A percentile compares a stretch with the other conserved stretches of the same genome.
Conservation (phyloP, 2,329 filamentous ascomycete species). For the Aspergillus flavus region DNA sequence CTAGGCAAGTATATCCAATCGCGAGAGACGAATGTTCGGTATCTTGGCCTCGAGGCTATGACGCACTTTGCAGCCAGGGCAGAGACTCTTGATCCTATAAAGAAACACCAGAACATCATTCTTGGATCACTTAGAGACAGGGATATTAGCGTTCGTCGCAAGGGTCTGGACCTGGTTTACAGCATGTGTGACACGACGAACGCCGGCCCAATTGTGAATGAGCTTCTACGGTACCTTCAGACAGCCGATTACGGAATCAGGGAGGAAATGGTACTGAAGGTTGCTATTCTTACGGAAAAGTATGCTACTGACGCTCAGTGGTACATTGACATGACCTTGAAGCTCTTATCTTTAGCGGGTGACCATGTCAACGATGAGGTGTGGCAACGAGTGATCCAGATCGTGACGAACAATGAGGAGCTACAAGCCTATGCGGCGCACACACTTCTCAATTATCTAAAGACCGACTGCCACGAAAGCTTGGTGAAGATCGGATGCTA, state of each 20-base stretch:
- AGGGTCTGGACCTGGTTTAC: slow-evolving; percentile 93
- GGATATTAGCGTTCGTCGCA: slow-evolving; percentile 94
- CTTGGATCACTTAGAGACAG: slow-evolving; percentile 90
- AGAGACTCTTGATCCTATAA: slow-evolving; percentile 94
- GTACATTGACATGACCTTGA: slow-evolving; percentile 97
- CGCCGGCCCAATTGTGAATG: slow-evolving; percentile 87
- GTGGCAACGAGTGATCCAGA: slow-evolving; percentile 98
- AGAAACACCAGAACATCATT: slow-evolving; percentile 96
- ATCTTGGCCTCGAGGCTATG: slow-evolving; percentile 95
- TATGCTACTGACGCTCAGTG: slow-evolving; percentile 98
- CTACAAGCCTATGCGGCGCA: slow-evolving; percentile 95
- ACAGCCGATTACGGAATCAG: slow-evolving; percentile 97
- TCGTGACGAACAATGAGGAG: slow-evolving; percentile 98
- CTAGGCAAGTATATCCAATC: slow-evolving; percentile 96
- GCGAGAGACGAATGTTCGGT: slow-evolving; percentile 94
- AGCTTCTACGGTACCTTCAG: slow-evolving; percentile 91
- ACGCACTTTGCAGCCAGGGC: slow-evolving; percentile 92
- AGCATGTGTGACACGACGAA: slow-evolving; percentile 99
- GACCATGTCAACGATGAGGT: slow-evolving; percentile 99
- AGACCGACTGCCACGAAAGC: slow-evolving; percentile 93
- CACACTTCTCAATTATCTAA: slow-evolving; percentile 89
- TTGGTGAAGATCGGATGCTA: slow-evolving; percentile 97
- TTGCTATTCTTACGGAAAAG: slow-evolving; percentile 96
- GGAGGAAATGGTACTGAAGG: slow-evolving; percentile 99
- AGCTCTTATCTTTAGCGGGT: slow-evolving; percentile 92